Evolutionary conservation across 2,329 filamentous ascomycete species (phyloP), one percentile per base, ranked within the genome.

Genomic region (Xylariaceae sp.): DNA sequence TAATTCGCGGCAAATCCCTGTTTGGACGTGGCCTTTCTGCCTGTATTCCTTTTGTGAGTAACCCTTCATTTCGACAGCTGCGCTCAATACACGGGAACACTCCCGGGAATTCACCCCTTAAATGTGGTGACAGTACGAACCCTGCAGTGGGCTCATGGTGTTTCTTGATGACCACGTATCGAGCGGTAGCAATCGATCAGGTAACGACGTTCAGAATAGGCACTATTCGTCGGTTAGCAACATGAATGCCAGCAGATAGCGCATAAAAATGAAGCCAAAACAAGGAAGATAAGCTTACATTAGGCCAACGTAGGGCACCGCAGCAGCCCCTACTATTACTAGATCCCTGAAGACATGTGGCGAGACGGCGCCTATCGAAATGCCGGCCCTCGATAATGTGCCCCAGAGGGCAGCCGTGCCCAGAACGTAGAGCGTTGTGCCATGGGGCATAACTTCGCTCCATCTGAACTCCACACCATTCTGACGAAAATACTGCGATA

Each of bases 401-500:
- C 61, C 64, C 45, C 79, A 72, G 7, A 75, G 64, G 18, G 70
- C 68, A 43, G 73, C 76, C 10, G 76, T 73, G 13, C 75, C 71
- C 26, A 74, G 68, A 10, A 74, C 77, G 2, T 74, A 69, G 7
- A 74, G 65, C 2, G 74, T 76, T 40, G 70, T 50, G 0, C 72
- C 69, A 16, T 68, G 70, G 1, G 81, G 80, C 48, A 76, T 48
- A 18, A 83, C 61, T 5, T 68, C 69, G 5, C 64, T 48, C 37
- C 79, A 57, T 37, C 66, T 63, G 26, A 85, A 72, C 3, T 61
- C 60, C 7, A 69, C 70, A 2, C 72, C 75, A 41, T 79, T 72
- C 15, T 66, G 67, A 5, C 53, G 63, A 56, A 95, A 85, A 68
- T 85, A 95, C 0, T 68, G 61, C 32, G 69, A 73, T 53, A 96